These are phyloP conservation scores for Penicillium paneum DNA, from an alignment of 2,329 filamentous ascomycete genomes.

Conservation along the genomic window DNA sequence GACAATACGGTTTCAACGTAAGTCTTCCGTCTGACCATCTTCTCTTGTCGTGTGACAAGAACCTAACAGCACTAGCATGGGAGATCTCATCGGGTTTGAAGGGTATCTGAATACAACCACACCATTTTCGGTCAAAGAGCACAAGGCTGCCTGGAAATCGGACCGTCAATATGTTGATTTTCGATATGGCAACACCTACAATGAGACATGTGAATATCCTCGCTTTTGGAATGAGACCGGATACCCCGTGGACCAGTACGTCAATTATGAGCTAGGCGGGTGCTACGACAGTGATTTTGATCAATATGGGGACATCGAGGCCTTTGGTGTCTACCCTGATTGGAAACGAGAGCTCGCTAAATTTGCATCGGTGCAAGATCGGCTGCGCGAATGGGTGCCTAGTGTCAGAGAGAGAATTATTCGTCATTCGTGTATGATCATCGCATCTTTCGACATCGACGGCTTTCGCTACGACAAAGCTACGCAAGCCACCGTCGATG, in stretches of 20 bases:
- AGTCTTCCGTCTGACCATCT: constrained; percentile 22
- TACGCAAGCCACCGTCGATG: constrained; percentile 61
- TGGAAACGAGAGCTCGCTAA: constrained; percentile 64
- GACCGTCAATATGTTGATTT: constrained; percentile 59
- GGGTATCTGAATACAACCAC: constrained; percentile 59
- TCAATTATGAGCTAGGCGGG: constrained; percentile 49
- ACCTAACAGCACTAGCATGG: constrained; percentile 38
- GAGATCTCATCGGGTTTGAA: constrained; percentile 61
- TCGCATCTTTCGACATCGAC: constrained; percentile 62
- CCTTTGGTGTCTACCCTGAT: constrained; percentile 61
- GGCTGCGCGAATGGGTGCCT: constrained; percentile 62
- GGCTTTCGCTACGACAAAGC: constrained; percentile 67
- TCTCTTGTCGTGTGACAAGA: background rate
- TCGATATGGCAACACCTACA: constrained; percentile 52
- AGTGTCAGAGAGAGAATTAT: constrained; percentile 57
- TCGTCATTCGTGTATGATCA: constrained; percentile 62
- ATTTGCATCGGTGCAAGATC: constrained; percentile 65
- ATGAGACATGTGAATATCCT: constrained; percentile 56
- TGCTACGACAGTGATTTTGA: constrained; percentile 65
- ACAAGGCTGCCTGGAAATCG: constrained; percentile 58
- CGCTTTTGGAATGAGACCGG: constrained; percentile 61
- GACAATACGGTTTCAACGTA: constrained; percentile 65
- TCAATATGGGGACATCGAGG: constrained; percentile 62
- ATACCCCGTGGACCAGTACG: constrained; percentile 47
- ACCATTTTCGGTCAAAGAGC: constrained; percentile 54